phyloP scores from a whole-genome alignment of 176 grass and related monocot genomes.

The Oryza longistaminata region DNA sequence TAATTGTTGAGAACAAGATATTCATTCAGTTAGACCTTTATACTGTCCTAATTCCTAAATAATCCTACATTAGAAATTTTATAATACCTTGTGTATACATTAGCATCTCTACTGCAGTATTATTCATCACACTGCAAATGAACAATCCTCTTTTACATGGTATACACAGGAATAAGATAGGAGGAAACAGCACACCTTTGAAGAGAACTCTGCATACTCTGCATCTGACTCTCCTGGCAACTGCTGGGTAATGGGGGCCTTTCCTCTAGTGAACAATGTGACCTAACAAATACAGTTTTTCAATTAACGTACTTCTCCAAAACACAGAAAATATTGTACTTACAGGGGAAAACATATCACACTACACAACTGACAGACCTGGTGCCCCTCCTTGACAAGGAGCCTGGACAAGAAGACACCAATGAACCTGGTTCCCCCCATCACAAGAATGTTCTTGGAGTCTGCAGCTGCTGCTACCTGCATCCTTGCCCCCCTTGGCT shows the following conservation, averaged over 20 bases:
- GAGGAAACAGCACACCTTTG: slow-evolving; percentile 53
- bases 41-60: background rate
- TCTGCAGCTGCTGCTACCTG: slow-evolving; percentile 54
- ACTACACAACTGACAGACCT: slow-evolving; percentile 42
- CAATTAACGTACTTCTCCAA: background rate
- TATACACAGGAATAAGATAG: slow-evolving; percentile 5
- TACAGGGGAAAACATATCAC: background rate
- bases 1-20: background rate
- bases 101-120: background rate
- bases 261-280: slow-evolving; percentile 95
- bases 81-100: background rate
- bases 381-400: slow-evolving; percentile 88
- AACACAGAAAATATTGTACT: background rate
- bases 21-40: background rate
- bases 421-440: slow-evolving; percentile 96
- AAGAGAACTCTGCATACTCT: slow-evolving; percentile 75
- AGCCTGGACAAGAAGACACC: slow-evolving; percentile 81
- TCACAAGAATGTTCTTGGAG: slow-evolving; percentile 91
- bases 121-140: background rate
- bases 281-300: slow-evolving; percentile 48
- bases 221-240: slow-evolving; percentile 88
- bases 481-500: slow-evolving; percentile 50
- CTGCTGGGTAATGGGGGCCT: slow-evolving; percentile 87
- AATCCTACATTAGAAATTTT: background rate
- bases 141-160: background rate